Evolutionary conservation across 176 grass and related monocot genomes (phyloP).

Genomic region (Rhynchospora pubera): DNA sequence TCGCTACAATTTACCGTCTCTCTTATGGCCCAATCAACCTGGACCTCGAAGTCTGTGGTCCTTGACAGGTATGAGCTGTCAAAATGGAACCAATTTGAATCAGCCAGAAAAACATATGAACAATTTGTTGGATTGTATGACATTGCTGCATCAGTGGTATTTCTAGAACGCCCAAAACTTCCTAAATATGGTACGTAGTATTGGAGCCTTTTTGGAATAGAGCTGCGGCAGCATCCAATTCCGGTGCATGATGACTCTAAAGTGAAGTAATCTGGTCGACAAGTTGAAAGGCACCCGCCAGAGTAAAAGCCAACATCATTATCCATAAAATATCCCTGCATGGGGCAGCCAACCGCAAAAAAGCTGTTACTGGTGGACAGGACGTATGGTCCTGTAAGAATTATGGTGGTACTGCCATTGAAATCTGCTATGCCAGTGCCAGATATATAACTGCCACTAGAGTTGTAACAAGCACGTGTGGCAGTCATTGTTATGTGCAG

Average conservation of each 20-base stretch:
- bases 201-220: background rate
- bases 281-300: constrained; percentile 39
- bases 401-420: background rate
- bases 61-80: constrained; percentile 14
- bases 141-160: background rate
- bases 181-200: background rate
- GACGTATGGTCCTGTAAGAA: background rate
- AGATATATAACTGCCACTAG: background rate
- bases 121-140: background rate
- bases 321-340: constrained; percentile 29
- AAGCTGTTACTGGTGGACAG: constrained; percentile 34
- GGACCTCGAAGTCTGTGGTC: constrained; percentile 21
- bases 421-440: too few species aligned
- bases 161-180: background rate
- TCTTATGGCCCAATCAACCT: constrained; percentile 43
- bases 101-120: constrained; percentile 31
- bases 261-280: background rate
- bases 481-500: background rate
- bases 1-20: constrained; percentile 20
- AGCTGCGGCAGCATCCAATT: too few species aligned
- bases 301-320: background rate
- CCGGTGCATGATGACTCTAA: too few species aligned
- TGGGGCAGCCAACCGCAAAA: constrained; percentile 30
- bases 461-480: constrained; percentile 25
- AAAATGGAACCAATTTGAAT: constrained; percentile 24